These are phyloP conservation scores for Phlegmacium glaucopus DNA, from an alignment of 768 basidiomycete genomes.

Conservation along the genomic window DNA sequence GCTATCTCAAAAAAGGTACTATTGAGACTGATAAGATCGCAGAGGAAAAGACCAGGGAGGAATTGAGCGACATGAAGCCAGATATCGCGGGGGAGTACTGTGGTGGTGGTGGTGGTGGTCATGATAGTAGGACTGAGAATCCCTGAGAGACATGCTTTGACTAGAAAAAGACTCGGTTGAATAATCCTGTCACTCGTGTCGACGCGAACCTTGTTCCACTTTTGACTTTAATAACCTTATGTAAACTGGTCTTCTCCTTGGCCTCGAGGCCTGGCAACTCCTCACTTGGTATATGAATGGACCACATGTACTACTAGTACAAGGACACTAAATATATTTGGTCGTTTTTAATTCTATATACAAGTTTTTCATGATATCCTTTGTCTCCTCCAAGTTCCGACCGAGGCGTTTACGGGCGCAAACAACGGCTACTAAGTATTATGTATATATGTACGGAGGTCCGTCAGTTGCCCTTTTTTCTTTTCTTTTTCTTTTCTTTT, in stretches of 20 bases:
- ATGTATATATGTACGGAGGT: no score
- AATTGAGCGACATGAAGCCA: conserved; percentile 35
- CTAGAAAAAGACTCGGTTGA: conserved; percentile 16
- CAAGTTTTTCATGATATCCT: neutral
- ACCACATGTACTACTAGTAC: neutral
- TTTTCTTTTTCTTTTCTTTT: no score
- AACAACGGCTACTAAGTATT: conserved; percentile 4
- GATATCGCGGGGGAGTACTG: conserved; percentile 28
- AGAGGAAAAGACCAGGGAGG: conserved; percentile 29
- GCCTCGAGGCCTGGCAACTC: conserved; percentile 22
- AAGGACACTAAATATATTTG: neutral
- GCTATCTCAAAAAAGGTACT: conserved; percentile 34
- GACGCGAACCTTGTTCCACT: conserved; percentile 21
- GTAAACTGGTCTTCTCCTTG: conserved; percentile 12
- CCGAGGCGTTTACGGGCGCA: conserved; percentile 6
- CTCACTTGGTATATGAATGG: no score
- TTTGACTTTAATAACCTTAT: conserved; percentile 21
- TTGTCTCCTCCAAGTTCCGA: neutral
- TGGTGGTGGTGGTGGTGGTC: conserved; percentile 2
- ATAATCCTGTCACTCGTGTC: conserved; percentile 24
- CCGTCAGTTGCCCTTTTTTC: no score
- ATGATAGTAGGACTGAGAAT: conserved; percentile 5
- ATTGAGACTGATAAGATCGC: conserved; percentile 34
- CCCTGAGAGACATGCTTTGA: conserved; percentile 2
- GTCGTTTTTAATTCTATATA: neutral